These are phyloP conservation scores for Pseudogymnoascus sp. DNA, from an alignment of 2,329 filamentous ascomycete genomes.

Conservation along the genomic window DNA sequence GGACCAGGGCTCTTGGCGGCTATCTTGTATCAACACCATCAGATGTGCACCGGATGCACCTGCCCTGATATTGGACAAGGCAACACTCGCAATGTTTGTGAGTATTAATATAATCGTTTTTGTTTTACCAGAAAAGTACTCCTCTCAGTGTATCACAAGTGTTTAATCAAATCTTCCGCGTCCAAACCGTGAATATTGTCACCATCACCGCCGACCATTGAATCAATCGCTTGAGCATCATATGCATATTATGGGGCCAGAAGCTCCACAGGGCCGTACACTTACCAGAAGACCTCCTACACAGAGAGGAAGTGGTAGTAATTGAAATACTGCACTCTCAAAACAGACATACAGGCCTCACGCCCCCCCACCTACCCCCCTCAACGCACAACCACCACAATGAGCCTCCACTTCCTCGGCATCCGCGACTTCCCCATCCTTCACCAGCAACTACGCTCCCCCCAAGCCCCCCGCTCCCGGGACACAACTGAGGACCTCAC, in stretches of 20 bases:
- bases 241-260: background rate
- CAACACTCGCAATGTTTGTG: background rate
- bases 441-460: slow-evolving; percentile 20
- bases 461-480: slow-evolving; percentile 8
- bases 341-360: background rate
- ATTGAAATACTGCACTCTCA: background rate
- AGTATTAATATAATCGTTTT: slow-evolving; percentile 5
- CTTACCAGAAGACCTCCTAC: background rate
- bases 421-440: slow-evolving; percentile 21
- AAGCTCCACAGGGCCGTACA: background rate
- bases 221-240: background rate
- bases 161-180: slow-evolving; percentile 1
- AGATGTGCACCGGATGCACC: background rate
- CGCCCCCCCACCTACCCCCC: background rate
- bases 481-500: slow-evolving; percentile 15
- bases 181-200: slow-evolving; percentile 6
- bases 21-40: background rate
- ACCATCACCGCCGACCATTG: background rate
- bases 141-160: background rate
- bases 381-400: slow-evolving; percentile 11
- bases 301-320: background rate
- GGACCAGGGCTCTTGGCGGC: background rate
- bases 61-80: background rate
- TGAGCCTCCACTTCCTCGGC: slow-evolving; percentile 23
- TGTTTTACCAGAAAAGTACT: slow-evolving; percentile 2